Evolutionary conservation across 495 filamentous ascomycete genomes (phyloP).

Genomic region (Tuber microsphaerosporum): DNA sequence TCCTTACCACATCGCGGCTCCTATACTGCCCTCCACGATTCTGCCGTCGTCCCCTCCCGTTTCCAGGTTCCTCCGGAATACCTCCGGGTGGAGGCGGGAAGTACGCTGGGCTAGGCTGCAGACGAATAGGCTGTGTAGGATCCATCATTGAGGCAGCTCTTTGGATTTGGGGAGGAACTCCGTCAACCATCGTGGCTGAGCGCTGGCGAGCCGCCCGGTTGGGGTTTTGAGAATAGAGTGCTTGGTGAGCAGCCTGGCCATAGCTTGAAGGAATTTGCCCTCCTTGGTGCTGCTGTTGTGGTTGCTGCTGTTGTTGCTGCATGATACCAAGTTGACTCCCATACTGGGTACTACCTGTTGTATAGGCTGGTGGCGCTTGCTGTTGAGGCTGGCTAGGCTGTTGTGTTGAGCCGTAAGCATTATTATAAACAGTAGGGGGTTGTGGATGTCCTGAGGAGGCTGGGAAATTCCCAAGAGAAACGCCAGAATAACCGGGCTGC

Average conservation of each 20-base stretch:
- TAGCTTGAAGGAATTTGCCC: slow-evolving; percentile 56
- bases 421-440: slow-evolving; percentile 66
- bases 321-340: slow-evolving; percentile 71
- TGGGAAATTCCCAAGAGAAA: slow-evolving; percentile 40
- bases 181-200: slow-evolving; percentile 91
- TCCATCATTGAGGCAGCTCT: slow-evolving; percentile 95
- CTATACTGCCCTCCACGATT: slow-evolving; percentile 60
- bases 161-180: slow-evolving; percentile 87
- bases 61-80: slow-evolving; percentile 51
- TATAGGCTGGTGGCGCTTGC: slow-evolving; percentile 79
- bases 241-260: slow-evolving; percentile 43
- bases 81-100: slow-evolving; percentile 84
- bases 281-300: slow-evolving; percentile 44
- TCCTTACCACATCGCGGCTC: slow-evolving; percentile 86
- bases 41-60: slow-evolving; percentile 62
- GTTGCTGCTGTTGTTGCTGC: background rate
- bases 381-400: slow-evolving; percentile 48
- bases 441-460: slow-evolving; percentile 42
- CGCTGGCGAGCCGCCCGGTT: slow-evolving; percentile 76
- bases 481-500: slow-evolving; percentile 43
- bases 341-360: slow-evolving; percentile 49
- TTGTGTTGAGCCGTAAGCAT: slow-evolving; percentile 41
- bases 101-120: slow-evolving; percentile 95
- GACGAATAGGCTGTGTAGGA: slow-evolving; percentile 83
- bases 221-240: slow-evolving; percentile 79